phyloP scores from a whole-genome alignment of 495 filamentous ascomycete genomes.

The Xylaria flabelliformis region DNA sequence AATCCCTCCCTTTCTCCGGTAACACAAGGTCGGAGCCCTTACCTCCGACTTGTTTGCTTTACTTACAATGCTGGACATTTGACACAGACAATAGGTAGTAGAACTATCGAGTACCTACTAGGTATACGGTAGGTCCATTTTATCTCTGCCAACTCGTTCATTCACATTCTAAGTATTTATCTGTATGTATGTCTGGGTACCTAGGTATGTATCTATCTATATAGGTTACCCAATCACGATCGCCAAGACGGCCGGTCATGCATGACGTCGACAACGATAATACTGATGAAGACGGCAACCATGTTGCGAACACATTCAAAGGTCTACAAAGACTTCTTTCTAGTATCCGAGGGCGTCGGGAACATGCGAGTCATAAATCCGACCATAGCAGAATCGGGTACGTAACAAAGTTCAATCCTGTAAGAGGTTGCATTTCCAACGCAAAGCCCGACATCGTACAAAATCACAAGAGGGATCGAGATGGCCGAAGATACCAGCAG shows the following conservation, averaged over 20 bases:
- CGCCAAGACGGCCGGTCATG: neutral
- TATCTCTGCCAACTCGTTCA: neutral
- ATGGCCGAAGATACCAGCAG: neutral
- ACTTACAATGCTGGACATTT: neutral
- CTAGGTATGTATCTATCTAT: neutral
- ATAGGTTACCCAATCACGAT: neutral
- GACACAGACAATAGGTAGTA: neutral
- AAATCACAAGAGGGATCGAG: neutral
- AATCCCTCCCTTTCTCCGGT: neutral
- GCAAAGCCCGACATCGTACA: conserved; percentile 2
- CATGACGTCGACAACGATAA: neutral
- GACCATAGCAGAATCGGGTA: neutral
- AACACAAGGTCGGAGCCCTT: neutral
- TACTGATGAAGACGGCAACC: neutral
- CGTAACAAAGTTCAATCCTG: neutral
- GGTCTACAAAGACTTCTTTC: neutral
- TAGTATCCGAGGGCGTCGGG: neutral
- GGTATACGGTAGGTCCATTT: neutral
- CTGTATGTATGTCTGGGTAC: neutral
- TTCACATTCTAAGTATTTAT: neutral
- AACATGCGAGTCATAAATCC: neutral
- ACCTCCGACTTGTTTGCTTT: neutral
- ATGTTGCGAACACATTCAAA: neutral
- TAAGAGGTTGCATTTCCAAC: neutral
- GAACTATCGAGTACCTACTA: neutral